A percentile compares a stretch with the other conserved stretches of the same genome.
phyloP scores from a whole-genome alignment of 257 asterid genomes.

The Solanum dulcamara region DNA sequence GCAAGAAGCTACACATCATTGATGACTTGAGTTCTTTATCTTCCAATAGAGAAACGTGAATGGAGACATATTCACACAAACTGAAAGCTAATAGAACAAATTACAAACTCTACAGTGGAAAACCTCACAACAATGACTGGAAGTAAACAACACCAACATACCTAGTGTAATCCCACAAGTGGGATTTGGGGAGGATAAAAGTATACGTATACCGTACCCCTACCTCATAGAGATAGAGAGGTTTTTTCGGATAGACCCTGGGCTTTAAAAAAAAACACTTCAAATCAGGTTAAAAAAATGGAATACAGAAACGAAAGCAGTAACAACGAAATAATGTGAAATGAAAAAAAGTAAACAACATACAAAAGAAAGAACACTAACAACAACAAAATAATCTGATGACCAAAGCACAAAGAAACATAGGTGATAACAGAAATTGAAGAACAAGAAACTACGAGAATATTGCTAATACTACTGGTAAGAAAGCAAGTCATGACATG shows the following conservation, averaged over 20 bases:
- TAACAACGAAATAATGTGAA: neutral
- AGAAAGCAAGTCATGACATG: neutral
- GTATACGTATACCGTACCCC: neutral
- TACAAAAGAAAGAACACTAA: neutral
- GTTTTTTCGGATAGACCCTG: neutral
- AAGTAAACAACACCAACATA: neutral
- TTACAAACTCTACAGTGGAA: neutral
- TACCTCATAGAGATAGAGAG: neutral
- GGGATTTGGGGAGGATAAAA: neutral
- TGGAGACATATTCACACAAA: neutral
- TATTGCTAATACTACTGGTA: neutral
- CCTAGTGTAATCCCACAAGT: neutral
- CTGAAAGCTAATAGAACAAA: neutral
- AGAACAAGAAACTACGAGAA: neutral
- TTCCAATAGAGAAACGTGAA: neutral
- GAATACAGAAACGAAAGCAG: neutral
- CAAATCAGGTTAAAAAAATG: neutral
- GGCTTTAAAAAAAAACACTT: neutral
- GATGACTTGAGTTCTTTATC: neutral
- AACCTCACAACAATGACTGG: neutral
- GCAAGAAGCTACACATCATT: neutral
- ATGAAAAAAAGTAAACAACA: neutral
- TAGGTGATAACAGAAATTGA: neutral
- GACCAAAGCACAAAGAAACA: neutral
- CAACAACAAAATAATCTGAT: neutral